Evolutionary conservation across 768 basidiomycete genomes (phyloP).

Genomic region (Boletales sp.): DNA sequence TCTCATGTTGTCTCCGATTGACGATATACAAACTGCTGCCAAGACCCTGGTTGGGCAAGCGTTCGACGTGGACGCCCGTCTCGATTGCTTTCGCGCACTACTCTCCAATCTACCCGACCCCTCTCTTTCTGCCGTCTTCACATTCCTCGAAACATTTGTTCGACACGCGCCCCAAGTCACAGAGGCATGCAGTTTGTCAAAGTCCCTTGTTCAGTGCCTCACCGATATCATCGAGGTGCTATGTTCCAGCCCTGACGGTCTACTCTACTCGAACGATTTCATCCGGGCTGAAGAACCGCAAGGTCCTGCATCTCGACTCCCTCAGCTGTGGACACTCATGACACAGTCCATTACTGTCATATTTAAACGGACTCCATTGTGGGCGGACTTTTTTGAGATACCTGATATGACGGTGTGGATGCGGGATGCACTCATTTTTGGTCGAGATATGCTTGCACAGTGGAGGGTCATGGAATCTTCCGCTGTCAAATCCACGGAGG

Average conservation of each 20-base stretch:
- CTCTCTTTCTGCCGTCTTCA: conserved; percentile 66
- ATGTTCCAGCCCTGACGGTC: conserved; percentile 66
- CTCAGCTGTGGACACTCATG: conserved; percentile 80
- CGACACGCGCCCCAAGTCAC: conserved; percentile 59
- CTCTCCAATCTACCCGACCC: conserved; percentile 62
- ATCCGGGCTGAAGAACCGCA: conserved; percentile 41
- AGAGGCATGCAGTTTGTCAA: conserved; percentile 88
- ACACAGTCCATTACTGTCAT: conserved; percentile 75
- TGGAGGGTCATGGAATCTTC: conserved; percentile 77
- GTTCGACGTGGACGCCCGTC: conserved; percentile 85
- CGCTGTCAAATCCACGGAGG: conserved; percentile 21
- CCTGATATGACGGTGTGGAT: conserved; percentile 94
- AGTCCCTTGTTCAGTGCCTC: conserved; percentile 86
- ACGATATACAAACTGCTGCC: conserved; percentile 67
- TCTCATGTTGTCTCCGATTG: conserved; percentile 80
- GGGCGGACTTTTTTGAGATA: conserved; percentile 78
- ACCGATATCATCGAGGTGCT: conserved; percentile 90
- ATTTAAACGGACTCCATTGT: conserved; percentile 77
- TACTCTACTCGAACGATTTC: conserved; percentile 57
- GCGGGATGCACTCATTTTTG: conserved; percentile 96
- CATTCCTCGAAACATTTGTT: conserved; percentile 65
- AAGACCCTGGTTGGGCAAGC: conserved; percentile 81
- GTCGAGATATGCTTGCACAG: conserved; percentile 78
- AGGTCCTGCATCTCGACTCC: conserved; percentile 52
- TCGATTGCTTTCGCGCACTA: conserved; percentile 82